Evolutionary conservation across 164 flowering plant species (phyloP), one percentile per base, ranked within the genome.

Genomic region (Stephania cephalantha): DNA sequence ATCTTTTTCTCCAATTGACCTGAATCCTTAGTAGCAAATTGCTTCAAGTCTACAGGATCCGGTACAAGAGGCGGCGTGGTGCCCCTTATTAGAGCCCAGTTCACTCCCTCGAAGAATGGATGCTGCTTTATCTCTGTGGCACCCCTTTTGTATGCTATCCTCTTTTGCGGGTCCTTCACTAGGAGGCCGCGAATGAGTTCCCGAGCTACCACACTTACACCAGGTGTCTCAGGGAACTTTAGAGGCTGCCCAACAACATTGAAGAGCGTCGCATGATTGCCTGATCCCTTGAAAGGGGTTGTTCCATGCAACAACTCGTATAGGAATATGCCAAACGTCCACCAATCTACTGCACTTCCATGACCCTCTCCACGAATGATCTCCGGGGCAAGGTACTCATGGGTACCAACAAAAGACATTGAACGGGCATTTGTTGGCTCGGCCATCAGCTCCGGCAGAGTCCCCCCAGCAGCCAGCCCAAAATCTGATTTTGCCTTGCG

Each of bases 311-410:
- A 74, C 20, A 88, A 83, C 84, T 88, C 91, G 42, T 88, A 88
- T 12, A 88, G 72, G 78, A 88, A 88, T 46, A 88, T 87, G 0
- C 91, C 91, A 42, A 84, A 87, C 2, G 91, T 88, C 91, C 91
- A 88, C 95, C 95, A 90, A 75, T 90, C 92, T 25, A 90, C 95
- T 10, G 95, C 95, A 74, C 95, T 90, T 17, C 95, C 95, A 71
- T 90, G 95, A 22, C 95, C 95, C 79, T 90, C 95, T 8, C 95
- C 91, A 0, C 89, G 87, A n/a, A 90, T 84, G 69, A 90, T 90
- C 83, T 90, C 94, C 4, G 89, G 91, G 20, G 94, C 94, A 22
- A 90, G 78, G 67, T 90, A 90, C 71, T 90, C 95, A 44, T 89
- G 95, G 1, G 95, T 89, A 13, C 93, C 95, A 1, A 90, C 93